Evolutionary conservation across 208 protist genomes (phyloP), one percentile per base, ranked within the genome.

Genomic region (Leishmania lainsoni): DNA sequence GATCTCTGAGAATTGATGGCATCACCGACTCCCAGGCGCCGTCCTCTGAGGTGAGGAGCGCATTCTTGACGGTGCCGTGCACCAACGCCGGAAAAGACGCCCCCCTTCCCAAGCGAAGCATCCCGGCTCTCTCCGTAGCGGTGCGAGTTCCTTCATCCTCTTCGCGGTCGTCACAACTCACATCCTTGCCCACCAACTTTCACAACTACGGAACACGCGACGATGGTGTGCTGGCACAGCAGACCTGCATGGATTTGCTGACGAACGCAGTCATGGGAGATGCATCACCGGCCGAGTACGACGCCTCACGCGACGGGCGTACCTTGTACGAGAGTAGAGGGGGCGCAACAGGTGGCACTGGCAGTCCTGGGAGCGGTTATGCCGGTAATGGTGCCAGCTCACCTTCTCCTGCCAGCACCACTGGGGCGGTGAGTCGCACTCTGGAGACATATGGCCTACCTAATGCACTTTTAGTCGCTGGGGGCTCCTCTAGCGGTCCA

Each of bases 401-500:
- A 1, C 32, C 42, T 72, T 10, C 42, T n/a, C 16, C 68, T 16
- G 16, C 42, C 68, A 22, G 68, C 22, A 29, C 42, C 45, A 20
- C 39, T 49, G 72, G 52, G 51, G 49, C 51, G 39, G 74, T 0
- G 20, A 72, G 58, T 32, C 59, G 76, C 49, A 48, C 76, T 45
- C 45, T 79, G 63, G 76, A 79, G 5, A 56, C 42, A 5, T 79
- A 79, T 71, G 76, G 61, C 3, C 45, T 79, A 10, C 76, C 76
- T 14, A 79, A 71, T 51, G 76, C 76, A 5, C 76, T 79, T 1
- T 12, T 72, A 6, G 22, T 79, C n/a, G 76, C 63, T 26, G 58
- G 59, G 20, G 45, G 35, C 42, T 79, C 76, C 26, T 79, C 65
- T 45, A 71, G 32, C 59, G 49, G 45, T 29, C 32, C 76, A 4